Base-by-base conservation (phyloP, 1,284 basidiomycete genomes). In the Leucoagaricus sp. region DNA sequence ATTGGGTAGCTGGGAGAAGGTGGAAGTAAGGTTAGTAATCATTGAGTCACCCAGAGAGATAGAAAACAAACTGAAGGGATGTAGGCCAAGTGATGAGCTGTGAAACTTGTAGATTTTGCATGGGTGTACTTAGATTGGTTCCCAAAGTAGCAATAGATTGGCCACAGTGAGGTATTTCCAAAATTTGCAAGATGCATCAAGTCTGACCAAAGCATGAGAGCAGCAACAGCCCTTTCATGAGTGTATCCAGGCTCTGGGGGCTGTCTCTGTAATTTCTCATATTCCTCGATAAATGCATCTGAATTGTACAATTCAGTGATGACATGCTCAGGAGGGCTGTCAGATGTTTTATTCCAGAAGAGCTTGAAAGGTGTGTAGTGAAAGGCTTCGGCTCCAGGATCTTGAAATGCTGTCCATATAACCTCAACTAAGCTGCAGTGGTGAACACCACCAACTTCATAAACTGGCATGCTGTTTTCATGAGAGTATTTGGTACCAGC, bases 171-270 rank as follows among this genome's bases (percentile, higher is more conserved):
- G 0, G 65, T 65, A 9, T 47, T 62, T 1, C 70, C 69, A 59
- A 73, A 74, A 26, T 59, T 61, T 2, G 72, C 61, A 3, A 73
- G 65, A 26, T 72, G 72, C 1, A 69, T 75, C 0, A 63, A 60
- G 57, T 75, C 73, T 1, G 72, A 75, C 55, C 63, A 73, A 3
- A 72, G 48, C 65, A 73, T n/a, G 12, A 40, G 38, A 4, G 38
- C 6, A 40, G 19, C 13, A 40, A 40, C 13, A 40, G 19, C 38
- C 5, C 15, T 40, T 40, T 40, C 38, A 6, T n/a, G 38, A 13
- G 5, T 40, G 13, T 19, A 40, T 4, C 38, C 38, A 13, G 6
- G 6, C 5, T n/a, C 38, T 7, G 38, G 38, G n/a, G n/a, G n/a
- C n/a, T n/a, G n/a, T n/a, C n/a, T n/a, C 5, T 5, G 6, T 6